Base-by-base conservation (phyloP, 192 early-diverging fungal genomes). In the Rhizophagus clarus region DNA sequence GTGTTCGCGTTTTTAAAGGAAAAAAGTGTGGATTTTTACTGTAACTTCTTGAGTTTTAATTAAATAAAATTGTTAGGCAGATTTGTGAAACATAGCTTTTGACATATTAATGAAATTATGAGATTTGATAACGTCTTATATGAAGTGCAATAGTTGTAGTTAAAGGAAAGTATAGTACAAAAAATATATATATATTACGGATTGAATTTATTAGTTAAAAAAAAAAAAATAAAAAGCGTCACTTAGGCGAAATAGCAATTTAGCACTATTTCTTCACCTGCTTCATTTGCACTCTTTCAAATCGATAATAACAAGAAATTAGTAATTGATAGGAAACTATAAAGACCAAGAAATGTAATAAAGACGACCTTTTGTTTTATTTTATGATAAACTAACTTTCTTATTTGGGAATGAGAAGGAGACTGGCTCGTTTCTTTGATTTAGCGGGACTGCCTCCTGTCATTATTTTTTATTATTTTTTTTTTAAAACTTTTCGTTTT, bases 251-350 rank as follows among this genome's bases (percentile, higher is more conserved):
- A 67, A 29, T 37, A 24, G 29, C n/a, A n/a, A n/a, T n/a, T n/a
- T n/a, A n/a, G n/a, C n/a, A 28, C 14, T n/a, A 29, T 17, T 45
- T 49, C 15, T 32, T 49, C 32, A 78, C 76, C 76, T 78, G 76
- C 76, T 78, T 68, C 76, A 64, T 68, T 78, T 78, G 10, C 76
- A 42, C 20, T 78, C 76, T 32, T 78, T 78, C 76, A 78, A 68
- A 29, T 40, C 76, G 29, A 78, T 29, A 31, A 78, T 78, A 47
- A 64, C 76, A 31, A 9, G n/a, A 40, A 70, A 22, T 10, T 42
- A 24, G 7, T n/a, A 14, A n/a, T 42, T 7, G 8, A 8, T n/a
- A 70, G 42, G n/a, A n/a, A 70, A 42, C 11, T 10, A 12, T 45
- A 45, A 45, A 42, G 0, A 3, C 26, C 10, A 22, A 42, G 24